These are phyloP conservation scores for Shiraia bambusicola DNA, from an alignment of 2,329 filamentous ascomycete genomes.

Conservation along the genomic window DNA sequence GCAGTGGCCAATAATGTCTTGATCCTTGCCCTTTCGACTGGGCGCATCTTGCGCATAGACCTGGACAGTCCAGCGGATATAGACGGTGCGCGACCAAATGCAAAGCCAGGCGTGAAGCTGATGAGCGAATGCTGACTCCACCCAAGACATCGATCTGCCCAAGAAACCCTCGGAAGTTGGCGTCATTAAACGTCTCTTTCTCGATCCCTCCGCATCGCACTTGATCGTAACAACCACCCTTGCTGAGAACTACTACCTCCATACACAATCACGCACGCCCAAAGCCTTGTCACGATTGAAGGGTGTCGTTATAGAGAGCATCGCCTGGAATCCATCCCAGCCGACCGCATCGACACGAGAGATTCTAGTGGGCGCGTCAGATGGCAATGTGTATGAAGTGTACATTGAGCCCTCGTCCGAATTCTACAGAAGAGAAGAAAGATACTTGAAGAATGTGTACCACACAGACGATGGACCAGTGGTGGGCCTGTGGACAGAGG, in stretches of 20 bases:
- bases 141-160: conserved; percentile 87
- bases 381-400: conserved; percentile 91
- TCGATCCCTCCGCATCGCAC: conserved; percentile 95
- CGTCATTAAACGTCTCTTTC: conserved; percentile 92
- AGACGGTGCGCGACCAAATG: conserved; percentile 54
- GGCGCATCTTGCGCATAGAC: conserved; percentile 90
- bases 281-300: conserved; percentile 79
- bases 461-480: conserved; percentile 80
- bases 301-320: conserved; percentile 80
- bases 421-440: conserved; percentile 93
- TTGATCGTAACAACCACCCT: conserved; percentile 86
- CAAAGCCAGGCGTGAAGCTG: not conserved
- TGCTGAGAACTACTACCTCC: conserved; percentile 96
- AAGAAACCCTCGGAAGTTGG: conserved; percentile 90
- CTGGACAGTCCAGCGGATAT: conserved; percentile 92
- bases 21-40: conserved; percentile 86
- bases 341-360: conserved; percentile 93
- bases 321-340: conserved; percentile 92
- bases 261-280: conserved; percentile 88
- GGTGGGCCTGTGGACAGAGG: conserved; percentile 82
- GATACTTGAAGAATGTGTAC: conserved; percentile 81
- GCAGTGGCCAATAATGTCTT: conserved; percentile 98
- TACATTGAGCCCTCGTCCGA: conserved; percentile 94
- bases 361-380: conserved; percentile 87
- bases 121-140: conserved; percentile 12